These are phyloP conservation scores for Berkeleyomyces rouxiae DNA, from an alignment of 2,329 filamentous ascomycete species.

Conservation along the genomic window DNA sequence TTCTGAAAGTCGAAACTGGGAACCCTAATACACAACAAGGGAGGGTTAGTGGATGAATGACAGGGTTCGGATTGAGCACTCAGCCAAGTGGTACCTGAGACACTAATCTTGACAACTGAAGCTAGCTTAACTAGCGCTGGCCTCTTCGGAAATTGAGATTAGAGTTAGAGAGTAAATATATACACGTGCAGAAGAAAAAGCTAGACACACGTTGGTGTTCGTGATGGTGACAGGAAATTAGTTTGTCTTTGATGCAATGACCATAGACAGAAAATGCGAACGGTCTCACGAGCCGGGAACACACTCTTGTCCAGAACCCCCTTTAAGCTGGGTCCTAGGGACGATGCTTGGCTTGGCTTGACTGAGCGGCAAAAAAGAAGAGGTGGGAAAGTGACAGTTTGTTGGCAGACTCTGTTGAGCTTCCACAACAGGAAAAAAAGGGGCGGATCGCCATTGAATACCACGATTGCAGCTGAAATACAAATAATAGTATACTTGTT, in stretches of 20 bases:
- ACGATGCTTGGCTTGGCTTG: background rate
- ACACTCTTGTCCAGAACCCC: no score
- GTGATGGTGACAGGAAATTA: background rate
- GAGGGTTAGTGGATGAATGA: background rate
- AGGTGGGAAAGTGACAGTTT: background rate
- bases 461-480: background rate
- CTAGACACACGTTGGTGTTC: background rate
- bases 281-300: background rate
- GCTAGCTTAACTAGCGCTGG: background rate
- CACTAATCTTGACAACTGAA: conserved; percentile 1
- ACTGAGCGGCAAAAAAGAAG: background rate
- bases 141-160: background rate
- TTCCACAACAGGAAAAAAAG: background rate
- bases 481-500: no score
- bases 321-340: no score
- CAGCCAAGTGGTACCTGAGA: background rate
- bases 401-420: background rate
- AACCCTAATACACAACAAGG: background rate
- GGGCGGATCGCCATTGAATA: background rate
- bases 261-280: background rate
- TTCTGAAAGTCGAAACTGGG: no score
- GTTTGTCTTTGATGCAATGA: background rate
- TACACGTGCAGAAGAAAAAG: no score
- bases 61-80: background rate
- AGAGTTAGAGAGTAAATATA: background rate